Percentiles rank a stretch among this genome's conserved stretches.
phyloP scores from a whole-genome alignment of 768 basidiomycete genomes.

The Candolleomyces eurysporus region DNA sequence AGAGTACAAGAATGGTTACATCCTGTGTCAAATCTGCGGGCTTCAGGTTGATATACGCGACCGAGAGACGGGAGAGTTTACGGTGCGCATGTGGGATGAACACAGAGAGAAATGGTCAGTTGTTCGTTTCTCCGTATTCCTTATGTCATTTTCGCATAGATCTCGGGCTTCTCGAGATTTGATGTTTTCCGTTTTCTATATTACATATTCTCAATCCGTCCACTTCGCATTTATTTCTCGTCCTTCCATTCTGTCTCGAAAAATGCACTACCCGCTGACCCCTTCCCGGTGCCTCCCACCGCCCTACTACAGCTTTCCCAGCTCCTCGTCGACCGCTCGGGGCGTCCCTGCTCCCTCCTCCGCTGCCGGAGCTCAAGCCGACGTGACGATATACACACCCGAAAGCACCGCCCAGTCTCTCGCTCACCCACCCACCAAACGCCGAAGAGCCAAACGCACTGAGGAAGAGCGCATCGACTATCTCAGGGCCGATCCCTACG shows the following conservation, averaged over 20 bases:
- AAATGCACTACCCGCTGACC: no score
- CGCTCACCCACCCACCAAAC: slow-evolving; percentile 54
- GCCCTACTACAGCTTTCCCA: no score
- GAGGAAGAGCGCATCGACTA: slow-evolving; percentile 78
- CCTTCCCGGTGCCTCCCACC: no score
- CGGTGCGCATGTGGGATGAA: slow-evolving; percentile 66
- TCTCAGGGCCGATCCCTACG: slow-evolving; percentile 67
- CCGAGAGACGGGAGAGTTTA: slow-evolving; percentile 59
- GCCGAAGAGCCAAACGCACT: slow-evolving; percentile 71
- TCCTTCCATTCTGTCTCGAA: not conserved
- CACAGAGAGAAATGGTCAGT: slow-evolving; percentile 61
- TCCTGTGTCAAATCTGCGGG: slow-evolving; percentile 66
- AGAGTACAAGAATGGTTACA: slow-evolving; percentile 36
- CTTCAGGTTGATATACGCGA: slow-evolving; percentile 65
- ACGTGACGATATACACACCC: slow-evolving; percentile 42
- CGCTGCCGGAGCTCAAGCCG: slow-evolving; percentile 17
- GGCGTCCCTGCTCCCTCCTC: no score
- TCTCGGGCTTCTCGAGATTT: no score
- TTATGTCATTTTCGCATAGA: no score
- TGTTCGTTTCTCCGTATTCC: not conserved
- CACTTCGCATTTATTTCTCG: not conserved
- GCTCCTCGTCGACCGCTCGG: no score
- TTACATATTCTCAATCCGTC: not conserved
- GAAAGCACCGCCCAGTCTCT: slow-evolving; percentile 39
- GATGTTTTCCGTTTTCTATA: no score